These are phyloP conservation scores for Musa beccarii DNA, from an alignment of 176 grass and related monocot species.

Conservation along the genomic window DNA sequence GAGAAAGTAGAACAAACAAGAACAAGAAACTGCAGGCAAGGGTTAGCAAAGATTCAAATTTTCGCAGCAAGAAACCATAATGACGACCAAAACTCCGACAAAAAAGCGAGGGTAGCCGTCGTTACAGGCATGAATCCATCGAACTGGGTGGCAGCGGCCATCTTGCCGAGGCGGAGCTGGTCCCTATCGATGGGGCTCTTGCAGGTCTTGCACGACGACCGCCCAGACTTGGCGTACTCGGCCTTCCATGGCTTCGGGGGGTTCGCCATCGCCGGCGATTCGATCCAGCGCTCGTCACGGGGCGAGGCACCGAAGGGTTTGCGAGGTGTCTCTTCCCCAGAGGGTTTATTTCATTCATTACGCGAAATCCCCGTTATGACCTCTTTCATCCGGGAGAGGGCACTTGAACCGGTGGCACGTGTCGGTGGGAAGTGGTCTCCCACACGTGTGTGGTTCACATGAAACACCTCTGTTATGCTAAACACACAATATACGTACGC, in stretches of 20 bases:
- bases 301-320: background rate
- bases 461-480: too few species aligned
- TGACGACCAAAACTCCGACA: background rate
- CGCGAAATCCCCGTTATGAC: too few species aligned
- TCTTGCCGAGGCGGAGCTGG: constrained; percentile 78
- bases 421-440: too few species aligned
- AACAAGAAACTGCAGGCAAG: too few species aligned
- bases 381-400: too few species aligned
- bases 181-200: constrained; percentile 69
- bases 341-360: too few species aligned
- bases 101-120: background rate
- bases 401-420: too few species aligned
- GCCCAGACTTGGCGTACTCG: constrained; percentile 87
- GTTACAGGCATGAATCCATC: constrained; percentile 88
- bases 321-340: too few species aligned
- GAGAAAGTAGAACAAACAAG: too few species aligned
- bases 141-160: constrained; percentile 87
- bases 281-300: background rate
- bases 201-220: constrained; percentile 89
- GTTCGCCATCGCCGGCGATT: constrained; percentile 40
- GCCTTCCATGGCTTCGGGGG: constrained; percentile 76
- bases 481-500: too few species aligned
- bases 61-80: background rate
- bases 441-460: too few species aligned
- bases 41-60: too few species aligned